These are phyloP conservation scores for Lactarius vividus DNA, from an alignment of 768 basidiomycete species.

Conservation along the genomic window DNA sequence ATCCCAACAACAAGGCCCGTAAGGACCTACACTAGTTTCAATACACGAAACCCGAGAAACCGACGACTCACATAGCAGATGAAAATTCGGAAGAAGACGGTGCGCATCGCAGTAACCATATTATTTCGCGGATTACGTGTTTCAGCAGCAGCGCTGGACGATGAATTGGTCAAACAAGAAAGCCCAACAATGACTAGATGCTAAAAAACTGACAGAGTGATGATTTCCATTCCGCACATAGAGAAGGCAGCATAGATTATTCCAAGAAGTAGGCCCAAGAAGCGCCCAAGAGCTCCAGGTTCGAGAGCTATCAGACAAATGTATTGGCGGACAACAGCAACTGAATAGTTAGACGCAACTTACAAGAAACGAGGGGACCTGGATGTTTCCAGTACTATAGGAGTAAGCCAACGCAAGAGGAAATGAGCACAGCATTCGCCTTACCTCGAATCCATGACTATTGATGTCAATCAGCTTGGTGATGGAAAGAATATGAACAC, in stretches of 20 bases:
- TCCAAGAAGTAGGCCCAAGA: slow-evolving; percentile 25
- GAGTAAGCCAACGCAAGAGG: neutral
- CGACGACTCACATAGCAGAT: slow-evolving; percentile 24
- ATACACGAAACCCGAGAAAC: neutral
- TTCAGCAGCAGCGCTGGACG: slow-evolving; percentile 26
- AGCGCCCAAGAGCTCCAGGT: slow-evolving; percentile 25
- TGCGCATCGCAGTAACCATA: slow-evolving; percentile 24
- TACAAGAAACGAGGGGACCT: slow-evolving; percentile 26
- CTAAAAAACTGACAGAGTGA: slow-evolving; percentile 20
- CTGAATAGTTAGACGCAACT: neutral
- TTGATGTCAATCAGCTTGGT: neutral
- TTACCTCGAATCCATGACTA: slow-evolving; percentile 27
- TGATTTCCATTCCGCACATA: slow-evolving; percentile 28
- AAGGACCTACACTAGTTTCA: slow-evolving; percentile 15
- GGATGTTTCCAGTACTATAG: slow-evolving; percentile 27
- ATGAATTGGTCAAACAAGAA: neutral
- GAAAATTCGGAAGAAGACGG: slow-evolving; percentile 26
- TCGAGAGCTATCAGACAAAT: slow-evolving; percentile 18
- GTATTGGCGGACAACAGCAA: neutral
- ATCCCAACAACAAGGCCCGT: slow-evolving; percentile 26
- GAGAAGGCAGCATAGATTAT: slow-evolving; percentile 25
- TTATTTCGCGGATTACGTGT: slow-evolving; percentile 27
- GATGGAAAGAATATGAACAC: neutral
- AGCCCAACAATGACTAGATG: neutral
- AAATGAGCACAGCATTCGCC: neutral